phyloP scores from a whole-genome alignment of 148 eudicot genomes.

The Vaccinium myrtillus region DNA sequence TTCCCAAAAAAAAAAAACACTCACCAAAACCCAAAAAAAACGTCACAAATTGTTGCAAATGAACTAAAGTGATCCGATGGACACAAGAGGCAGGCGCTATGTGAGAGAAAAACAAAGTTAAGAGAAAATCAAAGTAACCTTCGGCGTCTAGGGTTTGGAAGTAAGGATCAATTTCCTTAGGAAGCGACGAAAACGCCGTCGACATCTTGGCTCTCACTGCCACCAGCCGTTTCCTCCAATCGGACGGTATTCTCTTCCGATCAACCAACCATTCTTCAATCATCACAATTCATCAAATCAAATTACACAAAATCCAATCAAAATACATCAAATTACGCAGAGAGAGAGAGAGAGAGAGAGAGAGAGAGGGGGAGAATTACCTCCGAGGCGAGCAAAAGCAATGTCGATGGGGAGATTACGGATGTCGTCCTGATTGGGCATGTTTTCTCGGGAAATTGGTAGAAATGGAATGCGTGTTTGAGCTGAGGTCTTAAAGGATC shows the following conservation, averaged over 20 bases:
- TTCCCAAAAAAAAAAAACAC: too few species aligned
- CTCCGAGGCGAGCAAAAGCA: slow-evolving; percentile 85
- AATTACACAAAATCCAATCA: not conserved
- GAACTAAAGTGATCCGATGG: not conserved
- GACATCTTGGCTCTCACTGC: slow-evolving; percentile 66
- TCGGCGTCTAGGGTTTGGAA: too few species aligned
- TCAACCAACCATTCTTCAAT: slow-evolving; percentile 92
- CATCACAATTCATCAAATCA: slow-evolving; percentile 10
- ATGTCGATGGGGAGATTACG: slow-evolving; percentile 91
- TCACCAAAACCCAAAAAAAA: not conserved
- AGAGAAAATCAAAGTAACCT: slow-evolving; percentile 36
- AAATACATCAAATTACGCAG: not conserved
- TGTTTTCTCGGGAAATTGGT: slow-evolving; percentile 5
- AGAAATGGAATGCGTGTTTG: not conserved
- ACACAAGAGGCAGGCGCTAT: too few species aligned
- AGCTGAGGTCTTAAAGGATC: not conserved
- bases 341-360: not conserved
- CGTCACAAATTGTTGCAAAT: not conserved
- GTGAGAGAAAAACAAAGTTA: not conserved
- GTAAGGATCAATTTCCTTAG: slow-evolving; percentile 75
- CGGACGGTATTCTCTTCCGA: slow-evolving; percentile 88
- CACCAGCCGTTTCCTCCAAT: slow-evolving; percentile 74
- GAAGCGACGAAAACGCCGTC: slow-evolving; percentile 63
- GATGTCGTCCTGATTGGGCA: slow-evolving; percentile 59
- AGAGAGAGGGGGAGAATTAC: slow-evolving; percentile 34